Evolutionary conservation across 148 eudicot genomes (phyloP).

Genomic region (Talinum fruticosum): DNA sequence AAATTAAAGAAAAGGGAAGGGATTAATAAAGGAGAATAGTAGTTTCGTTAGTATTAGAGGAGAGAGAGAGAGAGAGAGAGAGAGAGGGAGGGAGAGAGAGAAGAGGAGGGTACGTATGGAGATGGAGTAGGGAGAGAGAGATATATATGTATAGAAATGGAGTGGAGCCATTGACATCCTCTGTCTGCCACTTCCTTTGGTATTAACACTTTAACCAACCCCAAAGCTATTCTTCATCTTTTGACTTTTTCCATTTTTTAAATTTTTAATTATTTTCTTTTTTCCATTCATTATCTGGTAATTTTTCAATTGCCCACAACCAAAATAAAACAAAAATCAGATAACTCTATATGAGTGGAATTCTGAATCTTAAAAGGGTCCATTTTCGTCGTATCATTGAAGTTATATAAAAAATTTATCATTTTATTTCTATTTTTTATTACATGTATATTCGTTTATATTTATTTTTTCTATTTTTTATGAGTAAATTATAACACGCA

Average conservation of each 20-base stretch:
- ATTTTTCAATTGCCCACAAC: background rate
- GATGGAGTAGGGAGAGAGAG: background rate
- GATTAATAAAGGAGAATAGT: background rate
- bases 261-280: background rate
- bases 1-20: background rate
- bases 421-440: too few species aligned
- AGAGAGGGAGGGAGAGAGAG: background rate
- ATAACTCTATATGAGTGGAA: background rate
- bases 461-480: too few species aligned
- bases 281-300: background rate
- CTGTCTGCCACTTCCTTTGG: constrained; percentile 4
- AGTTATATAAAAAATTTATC: too few species aligned
- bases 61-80: background rate
- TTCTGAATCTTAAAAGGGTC: constrained; percentile 8
- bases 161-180: constrained; percentile 2
- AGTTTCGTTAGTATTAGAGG: background rate
- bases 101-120: background rate
- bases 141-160: background rate
- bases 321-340: too few species aligned
- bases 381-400: background rate
- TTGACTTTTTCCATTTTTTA: background rate
- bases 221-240: background rate
- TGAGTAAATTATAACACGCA: too few species aligned
- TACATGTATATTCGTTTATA: too few species aligned
- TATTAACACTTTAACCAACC: background rate